Base-by-base conservation (phyloP, 345 rosid species). In the Brassica rapa region DNA sequence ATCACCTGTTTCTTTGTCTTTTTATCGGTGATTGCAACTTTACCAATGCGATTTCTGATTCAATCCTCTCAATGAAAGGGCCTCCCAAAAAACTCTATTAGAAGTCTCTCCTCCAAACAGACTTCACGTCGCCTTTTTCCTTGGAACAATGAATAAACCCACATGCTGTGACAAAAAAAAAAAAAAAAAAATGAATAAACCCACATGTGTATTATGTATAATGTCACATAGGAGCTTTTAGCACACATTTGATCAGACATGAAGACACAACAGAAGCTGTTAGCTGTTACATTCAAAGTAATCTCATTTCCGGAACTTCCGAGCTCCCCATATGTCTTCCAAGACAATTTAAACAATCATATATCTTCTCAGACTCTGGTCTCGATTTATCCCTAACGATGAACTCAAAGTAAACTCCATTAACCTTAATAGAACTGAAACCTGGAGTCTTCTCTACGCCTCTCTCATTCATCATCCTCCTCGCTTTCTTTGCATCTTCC, bases 371-470 rank as follows among this genome's bases (percentile, higher is more conserved):
- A 29, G 81, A 80, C 75, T 83, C 81, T 15, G 86, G 83, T 80
- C 86, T 93, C 16, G 93, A 86, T 75, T 78, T 85, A 84, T 92
- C 97, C 64, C 93, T 87, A 60, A 86, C 88, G 24, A 87, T 90
- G 66, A 94, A 94, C 83, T 92, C 94, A 70, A 68, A 72, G 32
- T 89, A 83, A 71, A 78, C 59, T 16, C 96, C 96, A 16, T 87
- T 80, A 60, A 92, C 88, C 84, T 86, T 92, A 66, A 90, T 87
- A 59, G 88, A 86, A 80, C 98, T 92, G 62, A 88, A 92, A 73
- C 97, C 96, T 15, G 98, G 97, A 62, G 68, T 88, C 88, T 94
- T 94, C 85, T 87, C 93, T 2, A 92, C 86, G 66, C 97, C 87
- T 87, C 86, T 88, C 72, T 84, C 86, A 27, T 32, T 82, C 97